Evolutionary conservation across 768 basidiomycete species (phyloP).

Genomic region (Mycena floridula): DNA sequence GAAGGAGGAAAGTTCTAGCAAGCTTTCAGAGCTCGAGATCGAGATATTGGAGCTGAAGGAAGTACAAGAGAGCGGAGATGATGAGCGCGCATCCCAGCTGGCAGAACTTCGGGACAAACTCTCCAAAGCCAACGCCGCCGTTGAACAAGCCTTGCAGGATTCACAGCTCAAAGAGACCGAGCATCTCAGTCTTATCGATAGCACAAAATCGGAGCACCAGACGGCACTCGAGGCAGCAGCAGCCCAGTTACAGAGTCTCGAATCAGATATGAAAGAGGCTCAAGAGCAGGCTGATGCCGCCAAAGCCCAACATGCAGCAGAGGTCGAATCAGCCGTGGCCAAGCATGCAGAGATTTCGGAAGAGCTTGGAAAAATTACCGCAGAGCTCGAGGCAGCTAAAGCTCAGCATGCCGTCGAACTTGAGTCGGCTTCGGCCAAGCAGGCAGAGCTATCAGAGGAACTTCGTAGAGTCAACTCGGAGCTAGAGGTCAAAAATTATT

Average conservation of each 20-base stretch:
- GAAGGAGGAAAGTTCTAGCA: constrained; percentile 64
- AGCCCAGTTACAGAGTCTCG: constrained; percentile 39
- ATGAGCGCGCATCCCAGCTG: constrained; percentile 45
- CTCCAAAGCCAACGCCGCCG: constrained; percentile 37
- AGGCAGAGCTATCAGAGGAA: too few species aligned
- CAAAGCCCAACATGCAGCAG: constrained; percentile 38
- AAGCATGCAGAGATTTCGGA: constrained; percentile 47
- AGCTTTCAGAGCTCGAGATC: constrained; percentile 76
- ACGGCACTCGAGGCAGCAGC: constrained; percentile 37
- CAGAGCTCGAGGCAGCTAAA: constrained; percentile 60
- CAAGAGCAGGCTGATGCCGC: constrained; percentile 37
- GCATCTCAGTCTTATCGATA: constrained; percentile 30
- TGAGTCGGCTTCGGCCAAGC: too few species aligned
- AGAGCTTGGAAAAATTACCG: constrained; percentile 47
- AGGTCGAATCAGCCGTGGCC: constrained; percentile 45
- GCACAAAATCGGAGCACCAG: constrained; percentile 35
- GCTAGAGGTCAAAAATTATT: too few species aligned
- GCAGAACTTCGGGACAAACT: constrained; percentile 51
- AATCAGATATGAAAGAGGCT: constrained; percentile 40
- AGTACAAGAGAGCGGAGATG: constrained; percentile 56
- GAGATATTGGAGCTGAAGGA: constrained; percentile 78
- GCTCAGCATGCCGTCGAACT: not conserved
- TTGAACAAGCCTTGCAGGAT: constrained; percentile 41
- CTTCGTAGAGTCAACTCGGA: too few species aligned
- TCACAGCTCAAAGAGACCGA: constrained; percentile 43